phyloP scores from a whole-genome alignment of 1,284 basidiomycete genomes.

The Leucocoprinus gongylophorus region DNA sequence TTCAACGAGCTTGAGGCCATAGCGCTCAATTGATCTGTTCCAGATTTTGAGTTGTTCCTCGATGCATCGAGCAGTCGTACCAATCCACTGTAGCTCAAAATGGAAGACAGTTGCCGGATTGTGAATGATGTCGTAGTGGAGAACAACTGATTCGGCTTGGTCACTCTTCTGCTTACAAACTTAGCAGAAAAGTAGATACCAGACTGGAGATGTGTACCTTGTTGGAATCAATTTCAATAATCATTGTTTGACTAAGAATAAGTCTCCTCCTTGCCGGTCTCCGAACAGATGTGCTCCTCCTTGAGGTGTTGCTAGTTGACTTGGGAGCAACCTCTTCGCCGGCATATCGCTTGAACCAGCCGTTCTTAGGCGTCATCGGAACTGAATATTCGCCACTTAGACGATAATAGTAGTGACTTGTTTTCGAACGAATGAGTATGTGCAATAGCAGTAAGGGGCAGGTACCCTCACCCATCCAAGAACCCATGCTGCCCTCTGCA shows the following conservation, averaged over 20 bases:
- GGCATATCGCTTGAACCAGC: constrained; percentile 54
- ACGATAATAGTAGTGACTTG: constrained; percentile 80
- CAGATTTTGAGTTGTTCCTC: constrained; percentile 86
- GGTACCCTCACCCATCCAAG: constrained; percentile 66
- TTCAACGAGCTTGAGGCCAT: constrained; percentile 90
- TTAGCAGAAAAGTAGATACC: neutral
- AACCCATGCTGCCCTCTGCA: constrained; percentile 73
- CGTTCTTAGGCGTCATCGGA: constrained; percentile 52
- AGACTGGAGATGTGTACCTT: constrained; percentile 40
- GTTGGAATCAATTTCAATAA: constrained; percentile 79
- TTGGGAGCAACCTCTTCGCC: constrained; percentile 19
- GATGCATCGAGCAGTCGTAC: constrained; percentile 91
- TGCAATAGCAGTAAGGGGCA: neutral
- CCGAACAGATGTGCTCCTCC: constrained; percentile 11
- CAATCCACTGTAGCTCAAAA: constrained; percentile 97
- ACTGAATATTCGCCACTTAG: constrained; percentile 70
- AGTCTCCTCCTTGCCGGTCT: constrained; percentile 51
- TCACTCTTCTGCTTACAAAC: constrained; percentile 60
- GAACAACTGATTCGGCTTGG: constrained; percentile 79
- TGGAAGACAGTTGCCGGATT: constrained; percentile 89
- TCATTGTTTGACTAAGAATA: constrained; percentile 80
- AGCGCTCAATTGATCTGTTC: constrained; percentile 81
- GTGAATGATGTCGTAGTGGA: constrained; percentile 91
- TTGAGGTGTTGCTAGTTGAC: constrained; percentile 9
- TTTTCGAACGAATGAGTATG: constrained; percentile 2